Base-by-base conservation (phyloP, 116 monocot species). In the Posidonia oceanica region DNA sequence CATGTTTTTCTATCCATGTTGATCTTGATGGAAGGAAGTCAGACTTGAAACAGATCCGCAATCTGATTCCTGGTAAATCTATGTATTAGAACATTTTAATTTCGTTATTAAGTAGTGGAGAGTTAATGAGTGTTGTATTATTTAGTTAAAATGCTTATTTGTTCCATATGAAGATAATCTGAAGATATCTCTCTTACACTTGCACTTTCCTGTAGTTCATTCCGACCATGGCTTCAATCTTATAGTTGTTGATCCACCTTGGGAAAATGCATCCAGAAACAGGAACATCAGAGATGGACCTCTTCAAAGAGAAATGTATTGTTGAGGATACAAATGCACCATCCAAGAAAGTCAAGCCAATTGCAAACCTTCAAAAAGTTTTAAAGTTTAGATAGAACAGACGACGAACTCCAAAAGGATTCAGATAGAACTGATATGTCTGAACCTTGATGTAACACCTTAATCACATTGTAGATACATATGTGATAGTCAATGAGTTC, bases 221-320 rank as follows among this genome's bases (percentile, higher is more conserved):
- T 74, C 86, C 54, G 77, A 84, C 74, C 55, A 79, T 67, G 95
- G 96, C 0, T 91, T 77, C 74, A 96, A 88, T 66, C 77, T 96
- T 58, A 96, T 96, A 64, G 87, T 96, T 63, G 80, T 96, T 59
- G 96, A 96, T 68, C 96, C 96, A 63, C 96, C 96, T 69, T 91
- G 96, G 96, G 96, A 96, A 76, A 96, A 96, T 80, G 91, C 84
- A 77, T n/a, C n/a, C n/a, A n/a, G n/a, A n/a, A n/a, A n/a, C n/a
- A n/a, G n/a, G n/a, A n/a, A n/a, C n/a, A n/a, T n/a, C n/a, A n/a
- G n/a, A n/a, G n/a, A n/a, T n/a, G n/a, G n/a, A n/a, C n/a, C n/a
- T n/a, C n/a, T n/a, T n/a, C n/a, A n/a, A n/a, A n/a, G n/a, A n/a
- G n/a, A n/a, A n/a, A n/a, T n/a, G n/a, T n/a, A n/a, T n/a, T n/a